Evolutionary conservation across 352 stramenopile species (phyloP), one percentile per base, ranked within the genome.

Genomic region (Phytophthora pluvialis): DNA sequence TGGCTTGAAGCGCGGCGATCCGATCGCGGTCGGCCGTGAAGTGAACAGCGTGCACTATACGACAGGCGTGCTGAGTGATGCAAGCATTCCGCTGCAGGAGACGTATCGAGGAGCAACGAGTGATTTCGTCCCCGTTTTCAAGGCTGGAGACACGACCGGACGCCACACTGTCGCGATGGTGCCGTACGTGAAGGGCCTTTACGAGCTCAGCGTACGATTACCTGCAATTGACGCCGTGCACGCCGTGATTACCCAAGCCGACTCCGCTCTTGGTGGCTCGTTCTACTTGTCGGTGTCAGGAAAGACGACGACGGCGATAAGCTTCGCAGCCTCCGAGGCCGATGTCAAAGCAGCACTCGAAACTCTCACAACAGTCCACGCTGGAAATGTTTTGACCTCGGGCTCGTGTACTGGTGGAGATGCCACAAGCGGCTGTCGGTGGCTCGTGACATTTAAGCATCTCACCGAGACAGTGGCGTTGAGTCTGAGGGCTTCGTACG

Each of bases 141-240:
- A 92, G 40, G 75, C 73, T 12, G 80, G 77, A 1, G 18, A 18
- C 0, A 60, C 64, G 8, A 97, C 89, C 4, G 95, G 94, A 0
- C 93, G 76, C 1, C 88, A 98, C 57, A 67, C 71, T 1, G 79
- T 98, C 5, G 88, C 81, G 28, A 97, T 98, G 75, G 91, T 91
- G 18, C 93, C 94, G 0, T 82, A 89, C 18, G 88, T 98, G 16
- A 93, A 95, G 56, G 96, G 96, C 4, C 75, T 72, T 28, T 99
- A 99, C 71, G 53, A 80, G 16, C 68, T 99, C 15, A 87, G 83
- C 38, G 90, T 98, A 2, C 78, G 75, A 38, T 59, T 96, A 3
- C 88, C 90, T n/a, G 68, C 70, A 0, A 66, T 97, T 5, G 40
- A 80, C 40, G 89, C 93, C 53, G 84, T 98, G 5, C 81, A 96